phyloP scores from a whole-genome alignment of 192 early-diverging fungal species.

The Linnemannia hyalina region DNA sequence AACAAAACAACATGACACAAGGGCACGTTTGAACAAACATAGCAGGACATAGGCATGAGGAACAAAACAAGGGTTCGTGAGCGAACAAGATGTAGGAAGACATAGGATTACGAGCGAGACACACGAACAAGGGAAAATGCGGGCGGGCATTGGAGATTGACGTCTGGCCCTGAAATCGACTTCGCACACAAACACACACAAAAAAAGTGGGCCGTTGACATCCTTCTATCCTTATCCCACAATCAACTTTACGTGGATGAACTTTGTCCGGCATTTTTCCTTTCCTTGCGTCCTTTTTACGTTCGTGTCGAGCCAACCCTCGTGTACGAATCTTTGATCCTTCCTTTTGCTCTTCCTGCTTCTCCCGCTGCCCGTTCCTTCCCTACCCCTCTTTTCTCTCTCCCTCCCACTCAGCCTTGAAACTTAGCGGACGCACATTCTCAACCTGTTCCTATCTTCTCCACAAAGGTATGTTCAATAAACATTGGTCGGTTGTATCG shows the following conservation, averaged over 20 bases:
- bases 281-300: not conserved
- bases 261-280: constrained; percentile 4
- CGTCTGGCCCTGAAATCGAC: not conserved
- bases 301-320: not conserved
- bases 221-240: not conserved
- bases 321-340: not conserved
- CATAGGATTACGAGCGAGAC: not conserved
- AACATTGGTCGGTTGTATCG: not conserved
- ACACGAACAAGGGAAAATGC: constrained; percentile 1
- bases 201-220: not conserved
- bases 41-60: not conserved
- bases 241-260: not conserved
- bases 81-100: not conserved
- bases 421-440: not conserved
- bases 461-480: not conserved
- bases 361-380: constrained; percentile 1
- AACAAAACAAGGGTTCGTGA: not conserved
- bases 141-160: not conserved
- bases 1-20: too few relatives aligned
- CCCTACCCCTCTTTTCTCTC: not conserved
- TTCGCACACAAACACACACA: not conserved
- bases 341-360: constrained; percentile 12
- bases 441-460: not conserved
- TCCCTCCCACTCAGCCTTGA: too few relatives aligned
- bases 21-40: too few relatives aligned